Base-by-base conservation (phyloP, 352 stramenopile species). In the Blastocystis sp. region DNA sequence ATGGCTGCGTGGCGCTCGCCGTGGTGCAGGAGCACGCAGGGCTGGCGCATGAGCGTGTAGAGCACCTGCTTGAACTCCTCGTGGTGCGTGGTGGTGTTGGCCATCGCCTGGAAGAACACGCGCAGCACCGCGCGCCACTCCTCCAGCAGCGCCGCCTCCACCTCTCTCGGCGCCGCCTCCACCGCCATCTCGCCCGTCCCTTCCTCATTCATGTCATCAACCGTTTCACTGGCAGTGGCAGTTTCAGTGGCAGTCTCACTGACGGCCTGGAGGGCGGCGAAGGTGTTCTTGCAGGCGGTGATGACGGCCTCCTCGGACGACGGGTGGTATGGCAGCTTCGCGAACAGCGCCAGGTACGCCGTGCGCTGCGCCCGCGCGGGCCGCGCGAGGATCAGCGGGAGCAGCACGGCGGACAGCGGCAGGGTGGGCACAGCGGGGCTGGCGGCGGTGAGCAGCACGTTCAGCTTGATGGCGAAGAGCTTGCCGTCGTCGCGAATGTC, bases 401-500 rank as follows among this genome's bases (percentile, higher is more conserved):
- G 23, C 7, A 84, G 23, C 28, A 48, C 34, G 23, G 74, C n/a
- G 34, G 74, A 67, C 2, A 84, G 45, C 40, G 11, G 23, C 21
- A 43, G 9, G 17, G 34, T 7, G n/a, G 23, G 23, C 34, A 84
- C 53, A 7, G 52, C 21, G 21, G 74, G 61, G 0, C 66, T 67
- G 14, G 56, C 11, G 3, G 66, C 45, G 1, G 52, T 52, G 2
- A 84, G 66, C 34, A 84, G 60, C 10, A 84, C 23, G 34, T 52
- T 56, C 40, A 84, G 60, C 40, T 69, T 66, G 53, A 84, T 84
- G 3, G 52, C 38, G 34, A 84, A 70, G 14, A 84, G 34, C 28
- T 84, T 84, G 38, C 17, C 2, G 48, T 84, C 74, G 23, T 84
- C 74, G 41, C 74, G 74, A 70, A 84, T 69, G n/a, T 84, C 74